phyloP scores from a whole-genome alignment of 495 filamentous ascomycete species.

The Penicillium tannophilum region DNA sequence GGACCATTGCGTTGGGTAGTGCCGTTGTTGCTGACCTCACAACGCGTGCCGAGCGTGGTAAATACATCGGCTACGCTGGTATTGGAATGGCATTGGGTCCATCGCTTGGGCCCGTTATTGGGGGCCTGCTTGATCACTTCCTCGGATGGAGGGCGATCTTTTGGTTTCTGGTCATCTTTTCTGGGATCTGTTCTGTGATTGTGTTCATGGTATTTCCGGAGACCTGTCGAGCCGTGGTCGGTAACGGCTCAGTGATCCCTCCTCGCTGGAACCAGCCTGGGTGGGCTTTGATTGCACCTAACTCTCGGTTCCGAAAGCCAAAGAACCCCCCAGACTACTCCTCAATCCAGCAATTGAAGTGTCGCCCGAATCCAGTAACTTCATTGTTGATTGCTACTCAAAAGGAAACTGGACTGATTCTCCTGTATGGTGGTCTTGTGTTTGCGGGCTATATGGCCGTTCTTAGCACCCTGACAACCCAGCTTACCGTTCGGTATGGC shows the following conservation, averaged over 20 bases:
- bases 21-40: conserved; percentile 46
- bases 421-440: conserved; percentile 35
- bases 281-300: conserved; percentile 22
- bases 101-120: conserved; percentile 62
- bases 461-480: conserved; percentile 33
- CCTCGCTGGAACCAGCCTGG: conserved; percentile 41
- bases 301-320: conserved; percentile 12
- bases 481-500: conserved; percentile 37
- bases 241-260: conserved; percentile 47
- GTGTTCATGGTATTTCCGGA: conserved; percentile 41
- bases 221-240: conserved; percentile 49
- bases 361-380: conserved; percentile 29
- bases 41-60: conserved; percentile 47
- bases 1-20: conserved; percentile 41
- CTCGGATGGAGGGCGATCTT: conserved; percentile 74
- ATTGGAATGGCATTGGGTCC: conserved; percentile 45
- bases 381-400: conserved; percentile 40
- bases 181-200: conserved; percentile 36
- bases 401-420: conserved; percentile 38
- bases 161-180: conserved; percentile 70
- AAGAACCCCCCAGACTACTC: conserved; percentile 8
- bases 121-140: conserved; percentile 63
- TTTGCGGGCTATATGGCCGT: conserved; percentile 29
- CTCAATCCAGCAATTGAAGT: conserved; percentile 17
- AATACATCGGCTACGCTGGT: conserved; percentile 42